These are phyloP conservation scores for Parascedosporium putredinis DNA, from an alignment of 2,329 filamentous ascomycete genomes.

Conservation along the genomic window DNA sequence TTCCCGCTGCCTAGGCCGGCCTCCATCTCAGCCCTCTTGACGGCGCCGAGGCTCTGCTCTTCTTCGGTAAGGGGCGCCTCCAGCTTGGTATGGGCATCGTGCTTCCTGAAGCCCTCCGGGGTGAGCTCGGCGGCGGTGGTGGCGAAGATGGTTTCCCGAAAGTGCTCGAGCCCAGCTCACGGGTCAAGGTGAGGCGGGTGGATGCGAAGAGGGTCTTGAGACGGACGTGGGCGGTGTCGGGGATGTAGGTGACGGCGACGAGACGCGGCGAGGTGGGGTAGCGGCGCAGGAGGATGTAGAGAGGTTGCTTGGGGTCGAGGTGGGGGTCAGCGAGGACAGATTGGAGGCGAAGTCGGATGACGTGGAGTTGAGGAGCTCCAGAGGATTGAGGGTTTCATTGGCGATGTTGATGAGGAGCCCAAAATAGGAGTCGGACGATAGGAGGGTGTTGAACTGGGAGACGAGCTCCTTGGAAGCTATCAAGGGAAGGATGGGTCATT, in stretches of 20 bases:
- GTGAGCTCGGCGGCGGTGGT: constrained; percentile 62
- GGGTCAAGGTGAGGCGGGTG: constrained; percentile 62
- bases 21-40: constrained; percentile 65
- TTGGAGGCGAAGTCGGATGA: constrained; percentile 52
- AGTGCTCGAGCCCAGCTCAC: constrained; percentile 73
- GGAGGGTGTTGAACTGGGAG: constrained; percentile 59
- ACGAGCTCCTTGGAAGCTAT: constrained; percentile 69
- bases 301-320: constrained; percentile 54
- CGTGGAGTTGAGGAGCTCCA: constrained; percentile 38
- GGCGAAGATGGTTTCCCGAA: constrained; percentile 64
- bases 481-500: constrained; percentile 2
- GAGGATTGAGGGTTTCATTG: constrained; percentile 56
- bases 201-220: constrained; percentile 82
- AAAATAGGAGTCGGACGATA: constrained; percentile 51
- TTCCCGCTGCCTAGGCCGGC: constrained; percentile 57
- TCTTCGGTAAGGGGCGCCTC: constrained; percentile 70
- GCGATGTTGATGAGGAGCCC: constrained; percentile 63
- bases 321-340: constrained; percentile 51
- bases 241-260: constrained; percentile 67
- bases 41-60: constrained; percentile 59
- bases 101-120: constrained; percentile 57
- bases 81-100: constrained; percentile 55
- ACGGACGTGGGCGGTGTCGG: constrained; percentile 66
- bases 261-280: constrained; percentile 48
- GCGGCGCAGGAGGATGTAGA: constrained; percentile 67